These are phyloP conservation scores for Cyberlindnera saturnus DNA, from an alignment of 805 yeast genomes.

Conservation along the genomic window DNA sequence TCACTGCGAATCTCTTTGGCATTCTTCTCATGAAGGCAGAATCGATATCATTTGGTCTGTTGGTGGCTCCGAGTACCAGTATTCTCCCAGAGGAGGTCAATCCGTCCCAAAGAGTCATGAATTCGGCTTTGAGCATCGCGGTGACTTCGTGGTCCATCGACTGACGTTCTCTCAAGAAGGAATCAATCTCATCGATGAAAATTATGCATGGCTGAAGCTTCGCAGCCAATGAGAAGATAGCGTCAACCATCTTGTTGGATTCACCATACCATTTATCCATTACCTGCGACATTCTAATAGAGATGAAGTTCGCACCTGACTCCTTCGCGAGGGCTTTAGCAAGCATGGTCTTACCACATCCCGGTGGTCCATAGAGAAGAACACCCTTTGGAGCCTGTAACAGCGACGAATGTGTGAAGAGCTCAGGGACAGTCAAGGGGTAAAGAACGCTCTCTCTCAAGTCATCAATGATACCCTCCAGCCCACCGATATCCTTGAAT, in stretches of 20 bases:
- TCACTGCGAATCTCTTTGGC: slow-evolving; percentile 83
- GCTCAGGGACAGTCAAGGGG: slow-evolving; percentile 74
- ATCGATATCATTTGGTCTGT: slow-evolving; percentile 87
- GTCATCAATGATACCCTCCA: slow-evolving; percentile 77
- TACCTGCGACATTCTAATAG: slow-evolving; percentile 85
- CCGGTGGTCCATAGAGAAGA: slow-evolving; percentile 90
- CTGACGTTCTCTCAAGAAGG: slow-evolving; percentile 81
- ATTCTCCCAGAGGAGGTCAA: slow-evolving; percentile 70
- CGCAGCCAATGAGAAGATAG: slow-evolving; percentile 81
- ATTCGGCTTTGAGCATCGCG: slow-evolving; percentile 89
- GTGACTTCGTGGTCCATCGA: slow-evolving; percentile 92
- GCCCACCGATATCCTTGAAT: slow-evolving; percentile 85
- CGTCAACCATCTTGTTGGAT: slow-evolving; percentile 88
- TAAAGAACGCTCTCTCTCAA: slow-evolving; percentile 81
- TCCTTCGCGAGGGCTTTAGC: slow-evolving; percentile 94
- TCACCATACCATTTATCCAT: slow-evolving; percentile 99
- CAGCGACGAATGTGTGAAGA: slow-evolving; percentile 66
- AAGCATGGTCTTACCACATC: slow-evolving; percentile 96
- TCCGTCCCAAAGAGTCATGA: slow-evolving; percentile 98
- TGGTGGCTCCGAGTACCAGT: slow-evolving; percentile 90
- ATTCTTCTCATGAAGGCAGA: slow-evolving; percentile 86
- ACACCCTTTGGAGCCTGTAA: slow-evolving; percentile 94
- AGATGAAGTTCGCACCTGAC: slow-evolving; percentile 85
- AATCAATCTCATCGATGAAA: slow-evolving; percentile 94
- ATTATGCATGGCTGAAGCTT: slow-evolving; percentile 92